Percentiles rank a stretch among this genome's conserved stretches.
Conservation (phyloP, 2,329 filamentous ascomycete species). For the Gremmenia infestans region DNA sequence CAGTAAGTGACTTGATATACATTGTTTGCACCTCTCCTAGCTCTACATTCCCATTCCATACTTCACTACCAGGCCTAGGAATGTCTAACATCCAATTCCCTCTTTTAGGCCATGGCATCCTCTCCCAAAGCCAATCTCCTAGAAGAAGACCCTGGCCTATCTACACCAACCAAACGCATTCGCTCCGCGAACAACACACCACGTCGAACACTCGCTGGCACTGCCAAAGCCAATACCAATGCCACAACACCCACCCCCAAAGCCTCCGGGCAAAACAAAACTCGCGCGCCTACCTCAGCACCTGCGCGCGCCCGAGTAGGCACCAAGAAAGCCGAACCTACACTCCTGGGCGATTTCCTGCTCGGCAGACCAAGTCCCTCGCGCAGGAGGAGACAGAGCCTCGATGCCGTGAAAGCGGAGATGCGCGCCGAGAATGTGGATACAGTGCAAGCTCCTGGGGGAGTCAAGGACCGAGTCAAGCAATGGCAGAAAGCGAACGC, state of each 20-base stretch:
- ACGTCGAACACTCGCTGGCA: constrained; percentile 18
- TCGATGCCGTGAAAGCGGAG: constrained; percentile 54
- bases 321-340: constrained; percentile 36
- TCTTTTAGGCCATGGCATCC: constrained; percentile 8
- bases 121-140: constrained; percentile 6
- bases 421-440: constrained; percentile 47
- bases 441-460: constrained; percentile 56
- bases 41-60: constrained; percentile 3
- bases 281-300: constrained; percentile 22
- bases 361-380: constrained; percentile 51
- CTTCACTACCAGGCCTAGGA: neutral
- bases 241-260: constrained; percentile 18
- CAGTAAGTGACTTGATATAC: neutral
- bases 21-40: neutral
- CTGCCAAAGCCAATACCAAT: constrained; percentile 10
- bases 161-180: neutral
- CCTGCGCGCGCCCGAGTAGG: constrained; percentile 21
- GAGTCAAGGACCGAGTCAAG: constrained; percentile 74
- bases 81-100: constrained; percentile 2
- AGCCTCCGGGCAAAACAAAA: constrained; percentile 14
- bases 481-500: constrained; percentile 81
- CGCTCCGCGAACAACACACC: constrained; percentile 9
- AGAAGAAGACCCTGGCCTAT: constrained; percentile 8
- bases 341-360: constrained; percentile 52
- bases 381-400: constrained; percentile 52